Base-by-base conservation (phyloP, 257 asterid genomes). In the Nicotiana noctiflora region DNA sequence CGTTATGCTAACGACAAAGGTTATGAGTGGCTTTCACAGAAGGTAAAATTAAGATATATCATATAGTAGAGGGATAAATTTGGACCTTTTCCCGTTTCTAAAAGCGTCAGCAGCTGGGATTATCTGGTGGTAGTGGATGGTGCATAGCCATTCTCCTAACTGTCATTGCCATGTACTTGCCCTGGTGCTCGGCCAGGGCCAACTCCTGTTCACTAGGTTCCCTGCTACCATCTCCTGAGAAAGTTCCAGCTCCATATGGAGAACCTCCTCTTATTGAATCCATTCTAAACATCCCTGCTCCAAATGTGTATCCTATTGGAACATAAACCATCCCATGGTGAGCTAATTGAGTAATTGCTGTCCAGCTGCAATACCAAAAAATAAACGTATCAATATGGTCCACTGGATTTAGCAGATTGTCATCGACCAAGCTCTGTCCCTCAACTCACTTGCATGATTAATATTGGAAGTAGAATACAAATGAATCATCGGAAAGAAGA, bases 281-380 rank as follows among this genome's bases (percentile, higher is more conserved):
- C 95, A 90, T 88, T 80, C 90, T 90, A 85, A 92, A 93, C 97
- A 90, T 92, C 15, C 94, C 96, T 0, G 96, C 97, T 59, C 98
- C 98, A 82, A 93, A 93, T 8, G 98, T 92, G 88, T 92, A 93
- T 8, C 98, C 98, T 18, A 93, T 89, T 14, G 98, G 98, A 82
- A 93, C 94, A 84, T 88, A 92, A 11, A 93, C 88, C 98, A 93
- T 92, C 4, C 98, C 98, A 19, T 93, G 98, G 82, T 93, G 97
- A 83, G 94, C 98, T 79, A 93, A 85, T 57, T 93, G 98, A 10
- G 96, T 92, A 77, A 93, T 86, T 52, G 98, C 96, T 1, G 98
- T 92, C 98, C 98, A 93, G 70, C 98, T 93, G 78, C 23, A 49
- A 46, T 21, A 46, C 3, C 2, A 21, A 46, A 72, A 46, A 72